Base-by-base conservation (phyloP, 768 basidiomycete species). In the Collybiopsis luxurians region DNA sequence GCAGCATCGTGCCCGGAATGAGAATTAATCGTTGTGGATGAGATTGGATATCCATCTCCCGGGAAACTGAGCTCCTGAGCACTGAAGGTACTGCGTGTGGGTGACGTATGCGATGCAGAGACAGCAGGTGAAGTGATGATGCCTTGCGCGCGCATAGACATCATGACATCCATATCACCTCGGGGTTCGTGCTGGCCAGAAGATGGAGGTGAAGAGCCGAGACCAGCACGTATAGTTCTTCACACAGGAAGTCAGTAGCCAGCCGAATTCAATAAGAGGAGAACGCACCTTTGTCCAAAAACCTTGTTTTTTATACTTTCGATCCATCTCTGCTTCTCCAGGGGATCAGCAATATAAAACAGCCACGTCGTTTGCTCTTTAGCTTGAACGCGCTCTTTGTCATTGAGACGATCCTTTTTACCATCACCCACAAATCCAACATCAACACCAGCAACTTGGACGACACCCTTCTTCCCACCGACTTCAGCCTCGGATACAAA, bases 141-240 rank as follows among this genome's bases (percentile, higher is more conserved):
- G n/a, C 81, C 84, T 62, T 89, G 87, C 30, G 83, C 76, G 47
- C 85, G 85, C 77, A 92, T 89, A 28, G 87, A 86, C 34, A 92
- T 76, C 82, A 90, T 88, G 46, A 91, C 90, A 66, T 92, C 90
- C 75, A 92, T 82, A 64, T 92, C 90, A 5, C 90, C 90, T 45
- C 84, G 78, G 21, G 88, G 89, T 59, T 90, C 90, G 74, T 21
- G 76, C 72, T 2, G 72, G 62, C 21, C 71, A 0, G 76, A 66
- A 26, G 82, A 70, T 23, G 54, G 54, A 46, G 30, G 23, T 2
- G 54, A 47, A 19, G 43, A 26, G 31, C 82, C 80, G 12, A 91
- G 68, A 15, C 89, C 89, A 9, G 85, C 87, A 21, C 87, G 85
- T 26, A 87, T 72, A 38, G 87, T 84, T 62, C 89, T 91, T 57